These are phyloP conservation scores for Bolboschoenus planiculmis DNA, from an alignment of 176 grass and related monocot species.

Conservation along the genomic window DNA sequence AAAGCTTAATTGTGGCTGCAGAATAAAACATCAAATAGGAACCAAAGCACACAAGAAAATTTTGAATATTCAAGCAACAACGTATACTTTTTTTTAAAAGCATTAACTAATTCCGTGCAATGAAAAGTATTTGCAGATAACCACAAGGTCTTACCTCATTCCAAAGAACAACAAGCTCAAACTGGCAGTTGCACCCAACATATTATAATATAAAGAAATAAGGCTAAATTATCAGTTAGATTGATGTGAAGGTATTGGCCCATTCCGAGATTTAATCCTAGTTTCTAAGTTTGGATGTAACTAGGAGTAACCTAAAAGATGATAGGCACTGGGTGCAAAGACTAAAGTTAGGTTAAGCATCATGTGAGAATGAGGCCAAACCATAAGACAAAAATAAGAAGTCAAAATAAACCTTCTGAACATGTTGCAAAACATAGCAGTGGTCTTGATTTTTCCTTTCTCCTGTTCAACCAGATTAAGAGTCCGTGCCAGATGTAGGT, in stretches of 20 bases:
- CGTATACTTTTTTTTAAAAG: background rate
- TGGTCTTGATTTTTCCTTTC: conserved; percentile 92
- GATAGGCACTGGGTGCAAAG: background rate
- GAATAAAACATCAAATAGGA: conserved; percentile 8
- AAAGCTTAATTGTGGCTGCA: background rate
- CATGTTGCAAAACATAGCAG: conserved; percentile 86
- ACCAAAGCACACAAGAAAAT: background rate
- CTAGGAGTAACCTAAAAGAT: background rate
- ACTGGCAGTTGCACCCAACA: background rate
- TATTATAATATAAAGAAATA: background rate
- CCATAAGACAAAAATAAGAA: conserved; percentile 23
- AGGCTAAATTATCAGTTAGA: background rate
- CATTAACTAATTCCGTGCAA: background rate
- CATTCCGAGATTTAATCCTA: background rate
- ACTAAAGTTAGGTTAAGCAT: background rate
- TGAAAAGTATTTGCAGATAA: background rate
- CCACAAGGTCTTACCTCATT: background rate
- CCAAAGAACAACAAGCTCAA: background rate
- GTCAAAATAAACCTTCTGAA: conserved; percentile 58
- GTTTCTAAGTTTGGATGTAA: background rate
- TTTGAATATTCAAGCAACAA: background rate
- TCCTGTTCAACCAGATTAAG: conserved; percentile 88
- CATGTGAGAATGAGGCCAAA: conserved; percentile 8
- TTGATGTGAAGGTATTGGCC: background rate
- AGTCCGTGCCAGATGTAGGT: conserved; percentile 85